Percentiles rank a stretch among this genome's conserved stretches.
Conservation (phyloP, 2,329 filamentous ascomycete genomes). For the Aureobasidium lini region DNA sequence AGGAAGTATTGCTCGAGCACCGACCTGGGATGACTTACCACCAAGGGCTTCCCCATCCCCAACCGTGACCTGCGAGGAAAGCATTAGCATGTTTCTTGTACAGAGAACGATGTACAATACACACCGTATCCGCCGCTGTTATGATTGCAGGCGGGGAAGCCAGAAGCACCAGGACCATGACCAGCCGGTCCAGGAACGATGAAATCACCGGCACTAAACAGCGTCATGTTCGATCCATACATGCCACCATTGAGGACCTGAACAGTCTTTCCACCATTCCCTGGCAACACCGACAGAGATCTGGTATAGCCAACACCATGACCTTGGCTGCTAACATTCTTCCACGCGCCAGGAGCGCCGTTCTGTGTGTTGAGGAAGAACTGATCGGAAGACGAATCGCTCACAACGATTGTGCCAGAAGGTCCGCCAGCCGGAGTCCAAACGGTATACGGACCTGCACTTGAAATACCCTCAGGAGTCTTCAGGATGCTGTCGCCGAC, state of each 20-base stretch:
- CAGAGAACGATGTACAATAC: too few species aligned
- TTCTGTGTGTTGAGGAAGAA: constrained; percentile 43
- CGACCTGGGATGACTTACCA: neutral
- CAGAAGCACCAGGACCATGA: neutral
- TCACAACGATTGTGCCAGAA: constrained; percentile 45
- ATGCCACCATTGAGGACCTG: constrained; percentile 3
- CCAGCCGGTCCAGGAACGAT: constrained; percentile 4
- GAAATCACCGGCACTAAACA: constrained; percentile 3
- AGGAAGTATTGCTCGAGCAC: neutral
- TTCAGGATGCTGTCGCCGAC: constrained; percentile 35
- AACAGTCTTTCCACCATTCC: constrained; percentile 18
- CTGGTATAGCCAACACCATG: constrained; percentile 41
- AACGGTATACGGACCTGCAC: constrained; percentile 44
- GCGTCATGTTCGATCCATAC: constrained; percentile 4
- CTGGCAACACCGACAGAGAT: constrained; percentile 37
- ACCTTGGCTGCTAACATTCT: constrained; percentile 33
- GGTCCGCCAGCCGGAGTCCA: constrained; percentile 43
- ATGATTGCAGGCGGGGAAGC: constrained; percentile 7
- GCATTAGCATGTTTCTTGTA: too few species aligned
- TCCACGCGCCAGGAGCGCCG: constrained; percentile 39
- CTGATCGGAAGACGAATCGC: constrained; percentile 31
- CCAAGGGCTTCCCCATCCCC: constrained; percentile 6
- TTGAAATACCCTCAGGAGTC: constrained; percentile 39
- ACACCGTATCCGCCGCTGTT: constrained; percentile 1
- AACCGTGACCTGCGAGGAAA: neutral